Evolutionary conservation across 177 flowering plant genomes (phyloP).

Genomic region (Tripterygium wilfordii): DNA sequence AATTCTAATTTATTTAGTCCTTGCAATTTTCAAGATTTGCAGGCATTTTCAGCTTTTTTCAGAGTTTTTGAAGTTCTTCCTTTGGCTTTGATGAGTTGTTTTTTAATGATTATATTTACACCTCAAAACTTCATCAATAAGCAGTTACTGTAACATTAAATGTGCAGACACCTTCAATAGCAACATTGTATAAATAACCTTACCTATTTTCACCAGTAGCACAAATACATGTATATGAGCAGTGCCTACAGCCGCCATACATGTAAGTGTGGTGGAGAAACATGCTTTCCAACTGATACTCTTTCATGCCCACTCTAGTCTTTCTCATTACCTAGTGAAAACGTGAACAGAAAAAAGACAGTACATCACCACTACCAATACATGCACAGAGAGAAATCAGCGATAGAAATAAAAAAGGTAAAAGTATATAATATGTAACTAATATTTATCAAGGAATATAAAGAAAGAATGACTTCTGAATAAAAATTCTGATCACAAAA

Average conservation of each 20-base stretch:
- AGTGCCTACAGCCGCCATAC: constrained; percentile 95
- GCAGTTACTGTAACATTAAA: constrained; percentile 2
- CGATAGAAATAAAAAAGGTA: background rate
- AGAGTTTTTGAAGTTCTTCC: no score
- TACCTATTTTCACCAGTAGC: constrained; percentile 92
- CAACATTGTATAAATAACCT: no score
- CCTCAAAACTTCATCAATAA: background rate
- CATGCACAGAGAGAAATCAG: background rate
- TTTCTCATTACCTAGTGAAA: constrained; percentile 77
- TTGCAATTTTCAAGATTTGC: no score
- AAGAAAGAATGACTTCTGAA: no score
- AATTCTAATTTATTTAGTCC: no score
- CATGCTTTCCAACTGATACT: constrained; percentile 88
- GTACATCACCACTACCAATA: background rate
- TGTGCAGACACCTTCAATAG: background rate
- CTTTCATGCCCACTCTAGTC: constrained; percentile 65
- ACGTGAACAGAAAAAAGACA: background rate
- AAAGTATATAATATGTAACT: no score
- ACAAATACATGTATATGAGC: constrained; percentile 94
- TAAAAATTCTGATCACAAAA: no score
- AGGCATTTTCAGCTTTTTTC: no score
- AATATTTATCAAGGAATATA: no score
- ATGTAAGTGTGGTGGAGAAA: constrained; percentile 88
- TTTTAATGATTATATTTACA: no score
- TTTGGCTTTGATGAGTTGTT: no score